A percentile compares a stretch with the other conserved stretches of the same genome.
Conservation (phyloP, 768 basidiomycete genomes). For the Suillus weaverae region DNA sequence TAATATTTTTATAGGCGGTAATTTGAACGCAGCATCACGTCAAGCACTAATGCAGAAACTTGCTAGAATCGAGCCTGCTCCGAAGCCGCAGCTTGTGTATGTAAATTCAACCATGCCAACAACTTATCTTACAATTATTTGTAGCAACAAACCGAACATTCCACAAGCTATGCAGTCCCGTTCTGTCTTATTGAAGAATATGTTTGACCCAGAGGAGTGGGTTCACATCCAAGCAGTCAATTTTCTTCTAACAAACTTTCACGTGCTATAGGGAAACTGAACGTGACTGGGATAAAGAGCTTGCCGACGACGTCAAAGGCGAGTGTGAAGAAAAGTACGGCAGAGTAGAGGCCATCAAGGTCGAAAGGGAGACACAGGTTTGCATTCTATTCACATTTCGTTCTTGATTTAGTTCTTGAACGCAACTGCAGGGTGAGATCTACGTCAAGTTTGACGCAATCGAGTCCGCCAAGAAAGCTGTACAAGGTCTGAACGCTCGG, state of each 20-base stretch:
- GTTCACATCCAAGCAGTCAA: slow-evolving; percentile 27
- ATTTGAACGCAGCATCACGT: slow-evolving; percentile 96
- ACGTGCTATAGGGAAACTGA: slow-evolving; percentile 77
- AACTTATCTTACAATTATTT: slow-evolving; percentile 13
- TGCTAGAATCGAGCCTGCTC: slow-evolving; percentile 83
- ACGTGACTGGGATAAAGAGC: slow-evolving; percentile 93
- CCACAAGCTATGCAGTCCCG: slow-evolving; percentile 86
- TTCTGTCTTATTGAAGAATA: slow-evolving; percentile 87
- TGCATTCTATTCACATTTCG: slow-evolving; percentile 21
- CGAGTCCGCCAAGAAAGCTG: slow-evolving; percentile 78
- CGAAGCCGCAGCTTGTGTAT: slow-evolving; percentile 63
- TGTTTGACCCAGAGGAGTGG: slow-evolving; percentile 97
- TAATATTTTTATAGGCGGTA: slow-evolving; percentile 66
- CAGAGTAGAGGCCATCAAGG: slow-evolving; percentile 79
- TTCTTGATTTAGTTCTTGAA: slow-evolving; percentile 12
- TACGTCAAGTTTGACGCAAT: slow-evolving; percentile 88
- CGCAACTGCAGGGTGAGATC: slow-evolving; percentile 81
- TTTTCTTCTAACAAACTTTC: slow-evolving; percentile 11
- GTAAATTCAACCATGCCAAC: slow-evolving; percentile 25
- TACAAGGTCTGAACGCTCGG: slow-evolving; percentile 90
- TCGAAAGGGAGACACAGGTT: slow-evolving; percentile 93
- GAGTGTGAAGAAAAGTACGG: slow-evolving; percentile 95
- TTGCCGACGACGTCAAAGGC: slow-evolving; percentile 93
- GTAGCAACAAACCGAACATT: slow-evolving; percentile 74
- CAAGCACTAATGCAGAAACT: slow-evolving; percentile 99